phyloP scores from a whole-genome alignment of 768 basidiomycete species.

The Pulveroboletus ravenelii region DNA sequence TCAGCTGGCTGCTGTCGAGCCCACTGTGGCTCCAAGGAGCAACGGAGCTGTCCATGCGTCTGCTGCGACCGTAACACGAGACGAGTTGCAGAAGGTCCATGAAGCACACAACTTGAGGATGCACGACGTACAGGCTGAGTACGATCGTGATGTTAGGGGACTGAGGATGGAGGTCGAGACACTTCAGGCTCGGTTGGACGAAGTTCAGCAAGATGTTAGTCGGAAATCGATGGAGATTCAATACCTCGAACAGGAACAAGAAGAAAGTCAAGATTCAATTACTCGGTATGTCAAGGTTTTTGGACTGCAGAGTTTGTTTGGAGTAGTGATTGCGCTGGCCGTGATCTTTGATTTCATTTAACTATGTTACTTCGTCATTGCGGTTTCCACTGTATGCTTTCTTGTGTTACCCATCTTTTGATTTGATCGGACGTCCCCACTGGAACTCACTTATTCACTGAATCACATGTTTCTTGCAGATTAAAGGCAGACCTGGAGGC shows the following conservation, averaged over 20 bases:
- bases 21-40: constrained; percentile 46
- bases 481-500: constrained; percentile 64
- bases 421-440: constrained; percentile 10
- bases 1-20: constrained; percentile 42
- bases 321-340: constrained; percentile 48
- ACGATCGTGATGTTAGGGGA: constrained; percentile 52
- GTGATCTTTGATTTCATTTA: constrained; percentile 51
- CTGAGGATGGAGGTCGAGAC: constrained; percentile 55
- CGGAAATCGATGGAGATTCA: constrained; percentile 79
- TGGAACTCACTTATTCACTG: constrained; percentile 38
- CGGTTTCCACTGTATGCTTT: constrained; percentile 19
- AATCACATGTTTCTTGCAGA: constrained; percentile 38
- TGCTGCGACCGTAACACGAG: constrained; percentile 54
- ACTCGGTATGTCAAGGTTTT: constrained; percentile 71
- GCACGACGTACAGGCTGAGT: constrained; percentile 64
- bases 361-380: constrained; percentile 21
- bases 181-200: constrained; percentile 44
- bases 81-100: constrained; percentile 72
- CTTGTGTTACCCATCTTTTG: constrained; percentile 12
- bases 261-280: constrained; percentile 70
- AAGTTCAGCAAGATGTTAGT: constrained; percentile 55
- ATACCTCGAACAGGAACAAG: constrained; percentile 74
- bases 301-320: constrained; percentile 53
- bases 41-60: constrained; percentile 44
- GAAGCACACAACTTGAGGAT: constrained; percentile 84